Base-by-base conservation (phyloP, 306 rosid genomes). In the Glycine latifolia region DNA sequence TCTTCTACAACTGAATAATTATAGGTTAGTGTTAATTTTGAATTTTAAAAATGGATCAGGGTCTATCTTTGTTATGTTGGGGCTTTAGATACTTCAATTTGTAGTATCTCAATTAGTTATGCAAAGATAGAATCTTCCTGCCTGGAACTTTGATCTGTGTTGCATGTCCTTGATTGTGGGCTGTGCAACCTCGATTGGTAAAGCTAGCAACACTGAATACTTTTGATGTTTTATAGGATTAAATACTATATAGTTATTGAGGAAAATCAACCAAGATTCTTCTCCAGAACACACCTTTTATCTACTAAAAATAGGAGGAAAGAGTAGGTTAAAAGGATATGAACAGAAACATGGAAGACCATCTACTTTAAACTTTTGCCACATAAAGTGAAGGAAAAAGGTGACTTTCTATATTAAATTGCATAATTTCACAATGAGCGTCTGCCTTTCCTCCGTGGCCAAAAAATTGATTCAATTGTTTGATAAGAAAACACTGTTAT, bases 1-100 rank as follows among this genome's bases (percentile, higher is more conserved):
- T 90, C 97, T 91, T 69, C 94, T 91, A 35, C 97, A 93, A 65
- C 83, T 95, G 75, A 90, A 95, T 73, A 87, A 88, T 86, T 95
- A 84, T 85, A 95, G 99, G 99, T 95, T 52, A 16, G 90, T 86
- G 67, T 60, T 71, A 31, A 67, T 82, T 67, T 69, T 62, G 68
- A 67, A 44, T 43, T 59, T 60, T 15, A 14, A 53, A 66, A 55
- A 37, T 81, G 55, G 68, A 60, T 8, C 44, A 52, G 35, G 61
- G 20, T 53, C 73, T 54, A 54, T 60, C 41, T 44, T 44, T 78
- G 33, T 56, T 69, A 12, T 81, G 8, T n/a, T 49, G 54, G 43
- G 49, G 58, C 8, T 62, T 75, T 73, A 56, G 49, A 50, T 7
- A 10, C 48, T 73, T 67, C 17, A 58, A 47, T 70, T 15, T 81